Conservation (phyloP, 768 basidiomycete genomes). For the Psilocybe subaeruginosa region DNA sequence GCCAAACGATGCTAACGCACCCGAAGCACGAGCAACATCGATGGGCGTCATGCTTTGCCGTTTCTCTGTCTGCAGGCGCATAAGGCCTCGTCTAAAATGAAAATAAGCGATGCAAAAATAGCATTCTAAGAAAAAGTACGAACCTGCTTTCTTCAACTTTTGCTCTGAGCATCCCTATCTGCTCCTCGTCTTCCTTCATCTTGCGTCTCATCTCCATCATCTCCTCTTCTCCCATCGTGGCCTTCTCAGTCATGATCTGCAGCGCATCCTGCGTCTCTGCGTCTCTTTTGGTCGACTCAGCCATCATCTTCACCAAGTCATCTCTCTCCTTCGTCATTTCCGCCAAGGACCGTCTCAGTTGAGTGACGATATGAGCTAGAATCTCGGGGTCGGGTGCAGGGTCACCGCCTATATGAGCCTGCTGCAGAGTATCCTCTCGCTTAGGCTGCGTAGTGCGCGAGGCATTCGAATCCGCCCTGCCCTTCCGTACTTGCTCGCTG, state of each 20-base stretch:
- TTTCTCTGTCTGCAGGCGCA: conserved; percentile 83
- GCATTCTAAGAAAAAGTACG: conserved; percentile 20
- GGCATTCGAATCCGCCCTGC: conserved; percentile 1
- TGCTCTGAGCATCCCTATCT: conserved; percentile 72
- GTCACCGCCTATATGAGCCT: conserved; percentile 7
- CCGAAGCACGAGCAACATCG: conserved; percentile 56
- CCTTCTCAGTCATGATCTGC: conserved; percentile 67
- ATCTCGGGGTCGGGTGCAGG: conserved; percentile 71
- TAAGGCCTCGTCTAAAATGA: conserved; percentile 70
- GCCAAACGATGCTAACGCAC: conserved; percentile 34
- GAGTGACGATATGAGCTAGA: conserved; percentile 74
- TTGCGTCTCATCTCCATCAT: conserved; percentile 53
- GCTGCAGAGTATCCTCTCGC: conserved; percentile 6
- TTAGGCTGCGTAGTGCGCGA: background rate
- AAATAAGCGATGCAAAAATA: background rate
- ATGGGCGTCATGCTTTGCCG: conserved; percentile 59
- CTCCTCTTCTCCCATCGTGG: conserved; percentile 57
- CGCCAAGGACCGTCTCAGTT: conserved; percentile 66
- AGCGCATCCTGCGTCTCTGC: conserved; percentile 66
- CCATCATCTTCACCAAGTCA: conserved; percentile 56
- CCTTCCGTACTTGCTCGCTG: background rate
- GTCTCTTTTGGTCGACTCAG: conserved; percentile 54
- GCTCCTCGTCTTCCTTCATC: conserved; percentile 74
- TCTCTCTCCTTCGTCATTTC: conserved; percentile 75
- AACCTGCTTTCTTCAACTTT: conserved; percentile 90